Percentiles rank a stretch among this genome's conserved stretches.
These are phyloP conservation scores for Baorangia bicolor DNA, from an alignment of 768 basidiomycete species.

Conservation along the genomic window DNA sequence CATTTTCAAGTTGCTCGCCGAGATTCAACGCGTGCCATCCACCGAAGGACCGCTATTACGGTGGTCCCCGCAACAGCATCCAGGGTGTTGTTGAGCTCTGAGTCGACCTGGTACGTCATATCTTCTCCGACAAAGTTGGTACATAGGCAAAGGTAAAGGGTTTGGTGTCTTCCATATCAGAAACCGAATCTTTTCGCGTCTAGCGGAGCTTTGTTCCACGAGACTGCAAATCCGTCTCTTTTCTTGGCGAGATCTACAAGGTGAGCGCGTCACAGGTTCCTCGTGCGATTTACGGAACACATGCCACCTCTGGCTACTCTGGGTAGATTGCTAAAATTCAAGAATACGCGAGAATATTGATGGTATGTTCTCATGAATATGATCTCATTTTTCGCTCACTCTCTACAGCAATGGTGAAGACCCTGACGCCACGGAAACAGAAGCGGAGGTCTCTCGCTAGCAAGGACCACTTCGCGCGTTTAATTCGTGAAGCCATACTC, in stretches of 20 bases:
- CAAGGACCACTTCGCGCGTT: conserved; percentile 24
- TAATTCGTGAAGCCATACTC: conserved; percentile 20
- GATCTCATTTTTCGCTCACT: background rate
- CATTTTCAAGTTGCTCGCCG: background rate
- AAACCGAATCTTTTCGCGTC: background rate
- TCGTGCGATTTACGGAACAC: background rate
- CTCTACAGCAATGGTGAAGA: conserved; percentile 13
- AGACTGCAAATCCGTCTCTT: background rate
- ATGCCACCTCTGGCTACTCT: background rate
- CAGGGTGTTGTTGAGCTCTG: background rate
- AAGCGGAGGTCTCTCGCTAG: conserved; percentile 24
- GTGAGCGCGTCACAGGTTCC: background rate
- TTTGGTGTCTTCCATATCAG: background rate
- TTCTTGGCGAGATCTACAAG: background rate
- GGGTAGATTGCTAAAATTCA: background rate
- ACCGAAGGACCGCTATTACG: background rate
- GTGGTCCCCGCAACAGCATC: background rate
- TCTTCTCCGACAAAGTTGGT: background rate
- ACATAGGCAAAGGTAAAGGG: background rate
- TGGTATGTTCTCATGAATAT: conserved; percentile 1
- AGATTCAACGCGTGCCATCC: background rate
- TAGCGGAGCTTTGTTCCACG: conserved; percentile 34
- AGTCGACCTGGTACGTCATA: background rate
- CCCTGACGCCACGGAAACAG: conserved; percentile 22
- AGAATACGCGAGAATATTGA: background rate